A percentile compares a stretch with the other conserved stretches of the same genome.
Evolutionary conservation across 805 yeast species (phyloP).

Genomic region (Clavispora vitiphila): DNA sequence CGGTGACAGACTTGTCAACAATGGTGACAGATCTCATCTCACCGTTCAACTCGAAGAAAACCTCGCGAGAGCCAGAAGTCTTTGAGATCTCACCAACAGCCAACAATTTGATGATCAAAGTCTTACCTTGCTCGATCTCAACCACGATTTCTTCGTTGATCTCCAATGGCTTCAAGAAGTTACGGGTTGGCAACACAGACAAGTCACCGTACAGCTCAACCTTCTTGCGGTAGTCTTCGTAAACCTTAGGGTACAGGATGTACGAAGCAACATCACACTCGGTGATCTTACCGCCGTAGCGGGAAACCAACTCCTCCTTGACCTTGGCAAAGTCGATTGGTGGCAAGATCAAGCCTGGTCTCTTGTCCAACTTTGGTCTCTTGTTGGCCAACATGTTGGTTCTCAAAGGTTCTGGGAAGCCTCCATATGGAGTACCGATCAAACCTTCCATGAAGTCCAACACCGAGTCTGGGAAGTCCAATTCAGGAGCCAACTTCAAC

Average conservation of each 20-base stretch:
- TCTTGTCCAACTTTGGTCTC: constrained; percentile 79
- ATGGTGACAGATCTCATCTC: constrained; percentile 95
- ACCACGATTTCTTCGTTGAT: constrained; percentile 86
- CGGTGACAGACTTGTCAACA: constrained; percentile 80
- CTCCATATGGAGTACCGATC: constrained; percentile 99
- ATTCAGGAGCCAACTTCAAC: constrained; percentile 74
- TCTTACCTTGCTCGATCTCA: constrained; percentile 92
- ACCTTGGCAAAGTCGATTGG: constrained; percentile 77
- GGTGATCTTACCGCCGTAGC: constrained; percentile 68
- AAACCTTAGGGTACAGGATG: constrained; percentile 98
- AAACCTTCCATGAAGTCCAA: constrained; percentile 98
- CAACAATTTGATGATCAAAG: constrained; percentile 81
- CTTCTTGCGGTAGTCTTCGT: constrained; percentile 74
- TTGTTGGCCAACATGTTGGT: constrained; percentile 84
- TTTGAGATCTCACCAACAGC: constrained; percentile 87
- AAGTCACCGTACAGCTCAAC: constrained; percentile 83
- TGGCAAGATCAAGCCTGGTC: constrained; percentile 89
- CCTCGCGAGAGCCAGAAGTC: constrained; percentile 90
- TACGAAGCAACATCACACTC: constrained; percentile 93
- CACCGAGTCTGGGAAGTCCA: constrained; percentile 98
- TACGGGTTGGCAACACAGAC: constrained; percentile 88
- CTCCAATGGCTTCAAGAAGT: constrained; percentile 81
- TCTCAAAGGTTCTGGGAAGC: constrained; percentile 99
- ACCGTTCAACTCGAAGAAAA: constrained; percentile 96
- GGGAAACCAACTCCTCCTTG: constrained; percentile 64